These are phyloP conservation scores for Posidonia australis DNA, from an alignment of 106 monocot genomes.

Conservation along the genomic window DNA sequence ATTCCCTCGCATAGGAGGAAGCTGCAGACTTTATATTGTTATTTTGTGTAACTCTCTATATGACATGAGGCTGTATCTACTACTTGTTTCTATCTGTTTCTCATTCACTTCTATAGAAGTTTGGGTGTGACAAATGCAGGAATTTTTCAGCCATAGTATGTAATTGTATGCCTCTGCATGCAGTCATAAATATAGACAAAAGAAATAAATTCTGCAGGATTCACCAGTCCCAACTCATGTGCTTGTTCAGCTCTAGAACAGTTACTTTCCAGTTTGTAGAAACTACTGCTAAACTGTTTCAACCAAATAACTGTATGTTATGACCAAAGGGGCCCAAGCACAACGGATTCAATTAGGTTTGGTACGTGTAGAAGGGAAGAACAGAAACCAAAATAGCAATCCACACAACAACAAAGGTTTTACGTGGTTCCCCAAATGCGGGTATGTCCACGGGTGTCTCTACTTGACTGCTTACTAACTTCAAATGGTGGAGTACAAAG, in stretches of 20 bases:
- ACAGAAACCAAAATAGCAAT: too few species aligned
- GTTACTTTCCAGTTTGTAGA: neutral
- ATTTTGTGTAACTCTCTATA: slow-evolving; percentile 2
- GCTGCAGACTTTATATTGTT: neutral
- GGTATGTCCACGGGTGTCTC: too few species aligned
- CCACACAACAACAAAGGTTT: too few species aligned
- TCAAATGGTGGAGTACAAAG: too few species aligned
- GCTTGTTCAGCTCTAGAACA: neutral
- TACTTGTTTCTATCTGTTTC: neutral
- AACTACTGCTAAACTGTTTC: too few species aligned
- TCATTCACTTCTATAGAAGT: neutral
- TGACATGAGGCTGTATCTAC: neutral
- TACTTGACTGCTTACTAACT: too few species aligned
- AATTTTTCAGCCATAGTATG: neutral
- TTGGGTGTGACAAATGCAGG: neutral
- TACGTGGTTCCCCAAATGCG: too few species aligned
- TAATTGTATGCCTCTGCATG: slow-evolving; percentile 2
- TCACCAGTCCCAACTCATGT: slow-evolving; percentile 4
- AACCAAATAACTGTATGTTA: too few species aligned
- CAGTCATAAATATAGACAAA: slow-evolving; percentile 19
- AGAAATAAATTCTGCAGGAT: slow-evolving; percentile 9
- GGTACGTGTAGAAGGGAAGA: too few species aligned
- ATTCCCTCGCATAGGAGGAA: neutral
- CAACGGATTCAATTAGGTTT: too few species aligned
- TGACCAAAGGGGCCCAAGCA: too few species aligned